A percentile compares a stretch with the other conserved stretches of the same genome.
Conservation (phyloP, 2,329 filamentous ascomycete species). For the Trichoderma atroviride region DNA sequence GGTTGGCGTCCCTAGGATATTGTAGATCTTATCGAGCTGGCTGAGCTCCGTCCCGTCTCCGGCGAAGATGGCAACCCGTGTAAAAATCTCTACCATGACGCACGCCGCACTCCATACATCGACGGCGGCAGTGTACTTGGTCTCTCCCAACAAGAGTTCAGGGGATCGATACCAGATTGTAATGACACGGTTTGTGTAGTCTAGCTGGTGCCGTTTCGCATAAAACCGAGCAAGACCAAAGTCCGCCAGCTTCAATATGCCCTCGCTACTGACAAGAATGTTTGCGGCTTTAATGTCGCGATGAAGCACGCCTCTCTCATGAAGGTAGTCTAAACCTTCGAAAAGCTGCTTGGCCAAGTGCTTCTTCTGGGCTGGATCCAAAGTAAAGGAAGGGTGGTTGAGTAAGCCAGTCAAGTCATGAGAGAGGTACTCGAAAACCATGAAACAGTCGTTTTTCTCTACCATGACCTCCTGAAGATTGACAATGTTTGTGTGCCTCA, state of each 20-base stretch:
- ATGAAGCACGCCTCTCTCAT: constrained; percentile 89
- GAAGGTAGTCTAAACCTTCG: constrained; percentile 89
- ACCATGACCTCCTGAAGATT: constrained; percentile 93
- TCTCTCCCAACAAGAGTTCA: constrained; percentile 87
- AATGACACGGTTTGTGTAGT: constrained; percentile 98
- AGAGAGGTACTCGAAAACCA: constrained; percentile 98
- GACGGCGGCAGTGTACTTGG: constrained; percentile 84
- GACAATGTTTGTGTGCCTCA: constrained; percentile 81
- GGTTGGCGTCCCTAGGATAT: constrained; percentile 84
- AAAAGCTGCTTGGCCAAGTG: constrained; percentile 92
- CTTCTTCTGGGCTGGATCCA: constrained; percentile 86
- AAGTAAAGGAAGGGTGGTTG: constrained; percentile 88
- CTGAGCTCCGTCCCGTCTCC: constrained; percentile 95
- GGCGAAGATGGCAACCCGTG: constrained; percentile 88
- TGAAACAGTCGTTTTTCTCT: constrained; percentile 97
- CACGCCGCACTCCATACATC: constrained; percentile 98
- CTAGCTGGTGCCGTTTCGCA: constrained; percentile 84
- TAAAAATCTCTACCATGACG: constrained; percentile 96
- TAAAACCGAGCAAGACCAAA: constrained; percentile 97
- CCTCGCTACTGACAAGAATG: constrained; percentile 88
- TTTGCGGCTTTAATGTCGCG: constrained; percentile 98
- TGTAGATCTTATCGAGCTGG: constrained; percentile 96
- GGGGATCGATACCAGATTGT: constrained; percentile 98
- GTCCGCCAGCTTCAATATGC: constrained; percentile 88
- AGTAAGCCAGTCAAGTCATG: constrained; percentile 94